These are phyloP conservation scores for Leccinum sublutescens DNA, from an alignment of 768 basidiomycete species.

Conservation along the genomic window DNA sequence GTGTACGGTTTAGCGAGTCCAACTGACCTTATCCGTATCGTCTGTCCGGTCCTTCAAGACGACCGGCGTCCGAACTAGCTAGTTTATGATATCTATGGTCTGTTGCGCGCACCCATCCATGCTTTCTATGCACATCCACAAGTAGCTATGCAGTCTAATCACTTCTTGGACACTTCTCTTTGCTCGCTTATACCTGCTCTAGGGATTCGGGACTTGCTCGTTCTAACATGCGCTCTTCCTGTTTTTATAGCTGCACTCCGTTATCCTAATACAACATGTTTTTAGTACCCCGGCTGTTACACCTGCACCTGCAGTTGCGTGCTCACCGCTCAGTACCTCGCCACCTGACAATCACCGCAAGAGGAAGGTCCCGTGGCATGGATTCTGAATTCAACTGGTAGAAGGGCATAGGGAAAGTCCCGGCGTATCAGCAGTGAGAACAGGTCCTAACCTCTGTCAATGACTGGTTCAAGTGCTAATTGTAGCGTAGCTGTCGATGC, in stretches of 20 bases:
- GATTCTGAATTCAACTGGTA: too few species aligned
- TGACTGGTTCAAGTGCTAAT: too few species aligned
- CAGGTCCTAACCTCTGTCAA: too few species aligned
- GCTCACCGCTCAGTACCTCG: not conserved
- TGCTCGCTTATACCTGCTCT: not conserved
- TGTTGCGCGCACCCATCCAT: not conserved
- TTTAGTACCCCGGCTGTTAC: not conserved
- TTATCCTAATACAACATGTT: not conserved
- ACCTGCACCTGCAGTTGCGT: not conserved
- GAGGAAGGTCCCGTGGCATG: too few species aligned
- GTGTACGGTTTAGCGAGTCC: not conserved
- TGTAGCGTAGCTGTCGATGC: too few species aligned
- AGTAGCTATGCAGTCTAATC: not conserved
- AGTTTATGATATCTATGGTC: not conserved
- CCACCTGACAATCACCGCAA: too few species aligned
- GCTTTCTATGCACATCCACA: not conserved
- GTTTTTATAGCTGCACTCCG: not conserved
- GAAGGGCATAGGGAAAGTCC: too few species aligned
- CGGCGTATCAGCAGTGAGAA: too few species aligned
- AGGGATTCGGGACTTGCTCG: not conserved
- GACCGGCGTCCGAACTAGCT: not conserved
- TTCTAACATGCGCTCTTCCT: not conserved
- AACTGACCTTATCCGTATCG: not conserved
- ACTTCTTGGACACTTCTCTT: not conserved
- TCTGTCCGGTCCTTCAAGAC: not conserved